Conservation (phyloP, 75 land plant species). For the Cupressus sempervirens region DNA sequence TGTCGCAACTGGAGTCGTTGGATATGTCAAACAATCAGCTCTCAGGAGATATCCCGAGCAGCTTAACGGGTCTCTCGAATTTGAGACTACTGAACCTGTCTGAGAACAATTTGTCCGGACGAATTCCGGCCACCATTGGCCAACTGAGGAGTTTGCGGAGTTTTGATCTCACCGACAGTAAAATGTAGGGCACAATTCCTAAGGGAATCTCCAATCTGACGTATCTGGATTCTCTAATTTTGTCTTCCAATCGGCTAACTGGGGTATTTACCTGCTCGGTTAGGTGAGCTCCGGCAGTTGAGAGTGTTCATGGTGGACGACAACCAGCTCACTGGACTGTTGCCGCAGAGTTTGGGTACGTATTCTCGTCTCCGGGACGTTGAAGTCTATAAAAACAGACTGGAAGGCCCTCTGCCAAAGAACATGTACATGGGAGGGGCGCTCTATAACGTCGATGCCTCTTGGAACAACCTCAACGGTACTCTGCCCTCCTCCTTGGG, state of each 20-base stretch:
- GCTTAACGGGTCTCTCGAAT: constrained; percentile 15
- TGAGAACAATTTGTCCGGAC: constrained; percentile 18
- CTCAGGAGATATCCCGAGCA: constrained; percentile 12
- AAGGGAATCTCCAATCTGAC: constrained; percentile 16
- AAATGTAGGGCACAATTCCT: constrained; percentile 5
- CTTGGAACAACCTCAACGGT: not conserved
- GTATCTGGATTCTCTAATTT: not conserved
- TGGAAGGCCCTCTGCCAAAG: not conserved
- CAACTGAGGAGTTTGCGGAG: not conserved
- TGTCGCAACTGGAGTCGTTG: constrained; percentile 18
- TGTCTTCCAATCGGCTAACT: not conserved
- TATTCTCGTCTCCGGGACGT: not conserved
- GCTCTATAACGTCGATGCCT: not conserved
- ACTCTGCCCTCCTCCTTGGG: not conserved
- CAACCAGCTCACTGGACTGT: not conserved
- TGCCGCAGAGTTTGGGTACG: not conserved
- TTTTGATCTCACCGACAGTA: not conserved
- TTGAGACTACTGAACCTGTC: constrained; percentile 6
- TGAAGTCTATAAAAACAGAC: not conserved
- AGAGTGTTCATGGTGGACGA: not conserved
- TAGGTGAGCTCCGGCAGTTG: not conserved
- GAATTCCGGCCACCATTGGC: constrained; percentile 18
- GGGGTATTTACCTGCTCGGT: not conserved
- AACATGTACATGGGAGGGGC: not conserved
- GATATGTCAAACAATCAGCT: constrained; percentile 23